A percentile compares a stretch with the other conserved stretches of the same genome.
These are phyloP conservation scores for Penicillium roqueforti DNA, from an alignment of 495 filamentous ascomycete species.

Conservation along the genomic window DNA sequence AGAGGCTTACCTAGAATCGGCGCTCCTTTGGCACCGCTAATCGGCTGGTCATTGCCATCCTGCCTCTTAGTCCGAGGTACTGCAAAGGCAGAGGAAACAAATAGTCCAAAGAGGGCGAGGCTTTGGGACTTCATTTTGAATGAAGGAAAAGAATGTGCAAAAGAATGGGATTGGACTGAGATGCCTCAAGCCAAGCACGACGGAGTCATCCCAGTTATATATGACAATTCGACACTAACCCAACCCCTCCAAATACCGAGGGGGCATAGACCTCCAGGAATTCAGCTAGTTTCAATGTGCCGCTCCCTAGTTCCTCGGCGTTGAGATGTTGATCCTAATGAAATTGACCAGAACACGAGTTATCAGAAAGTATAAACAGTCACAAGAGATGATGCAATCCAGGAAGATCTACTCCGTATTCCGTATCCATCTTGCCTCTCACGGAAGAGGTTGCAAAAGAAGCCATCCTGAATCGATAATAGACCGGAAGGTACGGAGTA, in stretches of 20 bases:
- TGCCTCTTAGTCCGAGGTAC: constrained; percentile 26
- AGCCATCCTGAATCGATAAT: neutral
- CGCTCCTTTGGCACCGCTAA: constrained; percentile 51
- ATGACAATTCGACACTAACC: constrained; percentile 1
- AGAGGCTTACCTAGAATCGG: constrained; percentile 47
- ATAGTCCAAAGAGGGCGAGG: constrained; percentile 13
- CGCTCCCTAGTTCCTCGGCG: neutral
- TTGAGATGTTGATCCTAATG: neutral
- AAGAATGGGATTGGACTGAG: neutral
- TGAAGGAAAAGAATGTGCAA: neutral
- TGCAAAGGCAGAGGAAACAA: constrained; percentile 22
- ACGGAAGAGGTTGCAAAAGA: constrained; percentile 2
- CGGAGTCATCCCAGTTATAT: neutral
- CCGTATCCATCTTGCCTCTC: constrained; percentile 1
- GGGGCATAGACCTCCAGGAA: neutral
- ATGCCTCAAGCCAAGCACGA: neutral
- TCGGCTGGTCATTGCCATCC: constrained; percentile 50
- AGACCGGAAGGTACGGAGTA: neutral
- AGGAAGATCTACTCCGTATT: neutral
- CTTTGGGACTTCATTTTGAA: constrained; percentile 20
- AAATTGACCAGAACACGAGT: neutral
- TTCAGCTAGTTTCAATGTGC: neutral
- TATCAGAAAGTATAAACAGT: neutral
- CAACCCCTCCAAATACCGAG: neutral
- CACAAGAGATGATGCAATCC: constrained; percentile 7